Conservation (phyloP, 495 filamentous ascomycete genomes). For the Paragyromitra xinjiangensis region DNA sequence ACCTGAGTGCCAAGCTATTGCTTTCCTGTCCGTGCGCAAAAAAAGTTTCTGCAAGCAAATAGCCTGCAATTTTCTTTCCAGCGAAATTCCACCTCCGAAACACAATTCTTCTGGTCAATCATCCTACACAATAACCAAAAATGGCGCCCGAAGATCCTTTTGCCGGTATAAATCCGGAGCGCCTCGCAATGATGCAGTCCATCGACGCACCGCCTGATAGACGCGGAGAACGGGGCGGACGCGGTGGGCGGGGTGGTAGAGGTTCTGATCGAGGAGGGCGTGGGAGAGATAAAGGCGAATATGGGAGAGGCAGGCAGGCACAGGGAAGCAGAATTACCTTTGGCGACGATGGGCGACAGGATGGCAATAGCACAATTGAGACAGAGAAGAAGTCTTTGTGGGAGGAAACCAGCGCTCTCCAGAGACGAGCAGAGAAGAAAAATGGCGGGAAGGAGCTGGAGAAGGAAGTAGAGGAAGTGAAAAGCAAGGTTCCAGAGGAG, state of each 20-base stretch:
- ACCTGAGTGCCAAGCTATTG: neutral
- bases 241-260: constrained; percentile 28
- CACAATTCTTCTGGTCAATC: neutral
- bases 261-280: constrained; percentile 12
- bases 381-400: neutral
- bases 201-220: neutral
- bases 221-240: constrained; percentile 1
- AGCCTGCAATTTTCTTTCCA: neutral
- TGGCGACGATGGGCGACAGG: constrained; percentile 4
- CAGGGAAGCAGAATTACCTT: neutral
- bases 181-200: constrained; percentile 53
- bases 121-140: neutral
- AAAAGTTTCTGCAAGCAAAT: constrained; percentile 22
- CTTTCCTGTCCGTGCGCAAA: constrained; percentile 28
- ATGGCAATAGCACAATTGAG: neutral
- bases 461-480: constrained; percentile 23
- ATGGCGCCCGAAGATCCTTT: constrained; percentile 49
- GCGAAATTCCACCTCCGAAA: neutral
- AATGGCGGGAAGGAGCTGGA: constrained; percentile 22
- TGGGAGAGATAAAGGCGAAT: neutral
- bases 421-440: constrained; percentile 30
- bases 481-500: constrained; percentile 17
- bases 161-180: constrained; percentile 52
- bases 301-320: neutral
- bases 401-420: constrained; percentile 32